Evolutionary conservation across 2,329 filamentous ascomycete species (phyloP), one percentile per base, ranked within the genome.

Genomic region (Aspergillus luchuensis): DNA sequence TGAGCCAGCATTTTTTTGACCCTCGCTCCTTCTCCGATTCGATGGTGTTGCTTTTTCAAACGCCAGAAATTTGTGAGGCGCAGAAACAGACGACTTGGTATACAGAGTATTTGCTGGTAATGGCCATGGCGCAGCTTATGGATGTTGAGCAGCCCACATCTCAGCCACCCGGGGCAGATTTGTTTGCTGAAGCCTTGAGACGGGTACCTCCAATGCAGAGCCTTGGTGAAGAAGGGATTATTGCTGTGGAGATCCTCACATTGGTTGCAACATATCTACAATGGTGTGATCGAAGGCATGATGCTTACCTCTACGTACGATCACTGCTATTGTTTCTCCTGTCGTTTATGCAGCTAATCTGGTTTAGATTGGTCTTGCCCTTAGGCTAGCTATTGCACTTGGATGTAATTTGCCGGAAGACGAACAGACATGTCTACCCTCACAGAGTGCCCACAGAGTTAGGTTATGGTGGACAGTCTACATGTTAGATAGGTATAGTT

Each of bases 401-500:
- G 61, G 64, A 2, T 21, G 21, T 21, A 21, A 21, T 3, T 1
- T 67, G 63, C 48, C 61, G 66, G 28, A 64, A 52, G 39, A 38
- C 23, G 59, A 68, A 15, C 66, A 69, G 54, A 33, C 25, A 8
- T 67, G 66, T 15, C 60, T 68, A 19, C 67, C 67, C 1, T 68
- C 67, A 8, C 58, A 69, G 28, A 58, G 58, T 45, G 63, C 66
- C 21, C 67, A 68, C 41, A 51, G 66, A 28, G 48, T 68, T 25
- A 56, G 67, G n/a, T 56, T 69, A 11, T 69, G 66, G 66, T 69
- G 66, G 67, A 68, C 66, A 6, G 64, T 69, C 5, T 69, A 69
- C 17, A 69, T 69, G 67, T 57, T 69, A 6, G 67, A 68, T 19
- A 56, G 67, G 67, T 68, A 62, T 13, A 49, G 5, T 28, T 21